Conservation (phyloP, 345 rosid genomes). For the Jatropha curcas region DNA sequence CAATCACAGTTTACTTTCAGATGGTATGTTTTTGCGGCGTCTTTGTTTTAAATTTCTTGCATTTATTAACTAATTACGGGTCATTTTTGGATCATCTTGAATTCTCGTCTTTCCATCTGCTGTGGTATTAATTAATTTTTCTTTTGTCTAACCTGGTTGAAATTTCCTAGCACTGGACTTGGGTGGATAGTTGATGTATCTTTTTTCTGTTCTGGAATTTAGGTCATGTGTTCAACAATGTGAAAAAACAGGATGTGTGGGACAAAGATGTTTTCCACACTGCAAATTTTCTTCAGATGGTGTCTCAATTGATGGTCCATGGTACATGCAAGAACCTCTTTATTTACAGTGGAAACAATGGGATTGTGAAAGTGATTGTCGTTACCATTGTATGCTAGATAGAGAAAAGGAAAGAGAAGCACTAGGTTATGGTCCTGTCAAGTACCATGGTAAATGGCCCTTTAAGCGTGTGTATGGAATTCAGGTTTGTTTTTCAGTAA, state of each 20-base stretch:
- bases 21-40: neutral
- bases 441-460: slow-evolving; percentile 93
- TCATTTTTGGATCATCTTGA: neutral
- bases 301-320: slow-evolving; percentile 63
- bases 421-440: slow-evolving; percentile 65
- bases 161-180: neutral
- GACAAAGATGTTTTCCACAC: slow-evolving; percentile 68
- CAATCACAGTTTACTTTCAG: neutral
- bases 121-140: neutral
- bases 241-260: slow-evolving; percentile 79
- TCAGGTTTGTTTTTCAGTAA: slow-evolving; percentile 43
- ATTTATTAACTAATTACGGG: neutral
- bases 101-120: neutral
- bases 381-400: slow-evolving; percentile 73
- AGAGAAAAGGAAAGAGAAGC: slow-evolving; percentile 74
- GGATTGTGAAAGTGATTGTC: slow-evolving; percentile 73
- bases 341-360: slow-evolving; percentile 82
- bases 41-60: neutral
- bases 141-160: neutral
- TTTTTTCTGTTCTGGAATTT: neutral
- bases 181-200: neutral
- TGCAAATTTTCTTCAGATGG: slow-evolving; percentile 85
- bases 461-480: slow-evolving; percentile 74
- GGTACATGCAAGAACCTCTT: slow-evolving; percentile 89
- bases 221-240: slow-evolving; percentile 79